Evolutionary conservation across 345 rosid species (phyloP).

Genomic region (Iberis pinnata): DNA sequence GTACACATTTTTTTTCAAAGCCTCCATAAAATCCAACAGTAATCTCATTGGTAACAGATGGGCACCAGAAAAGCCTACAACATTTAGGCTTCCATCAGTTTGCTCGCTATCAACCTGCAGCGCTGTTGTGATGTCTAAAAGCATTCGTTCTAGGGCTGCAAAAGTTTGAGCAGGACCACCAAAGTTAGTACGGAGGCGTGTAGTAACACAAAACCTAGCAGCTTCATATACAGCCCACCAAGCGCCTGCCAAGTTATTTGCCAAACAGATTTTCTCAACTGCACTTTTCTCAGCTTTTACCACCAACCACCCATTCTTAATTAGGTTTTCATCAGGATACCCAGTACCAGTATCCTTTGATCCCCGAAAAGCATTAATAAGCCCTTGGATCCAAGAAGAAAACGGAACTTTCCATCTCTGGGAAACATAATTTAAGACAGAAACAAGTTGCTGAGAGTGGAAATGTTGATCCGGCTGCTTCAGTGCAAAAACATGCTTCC

Average conservation of each 20-base stretch:
- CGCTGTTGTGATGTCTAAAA: slow-evolving; percentile 73
- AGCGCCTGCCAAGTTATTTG: slow-evolving; percentile 73
- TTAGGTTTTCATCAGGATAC: slow-evolving; percentile 54
- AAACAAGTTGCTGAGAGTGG: slow-evolving; percentile 82
- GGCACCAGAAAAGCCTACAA: slow-evolving; percentile 78
- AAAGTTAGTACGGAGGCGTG: slow-evolving; percentile 86
- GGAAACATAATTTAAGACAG: slow-evolving; percentile 82
- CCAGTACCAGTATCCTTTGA: slow-evolving; percentile 38
- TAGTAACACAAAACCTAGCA: slow-evolving; percentile 74
- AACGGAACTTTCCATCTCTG: slow-evolving; percentile 88
- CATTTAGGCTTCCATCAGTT: slow-evolving; percentile 64
- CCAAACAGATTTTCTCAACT: slow-evolving; percentile 60
- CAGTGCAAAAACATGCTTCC: slow-evolving; percentile 85
- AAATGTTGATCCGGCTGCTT: slow-evolving; percentile 64
- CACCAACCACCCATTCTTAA: slow-evolving; percentile 42
- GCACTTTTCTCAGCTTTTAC: slow-evolving; percentile 52
- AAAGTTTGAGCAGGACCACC: slow-evolving; percentile 97
- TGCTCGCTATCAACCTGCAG: slow-evolving; percentile 72
- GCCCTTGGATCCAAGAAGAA: slow-evolving; percentile 78
- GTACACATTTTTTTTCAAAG: slow-evolving; percentile 80
- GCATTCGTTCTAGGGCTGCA: slow-evolving; percentile 91
- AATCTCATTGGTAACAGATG: slow-evolving; percentile 90
- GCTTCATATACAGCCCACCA: slow-evolving; percentile 99
- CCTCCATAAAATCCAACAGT: slow-evolving; percentile 84
- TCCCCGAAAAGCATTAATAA: slow-evolving; percentile 46